Conservation (phyloP, 2,329 filamentous ascomycete genomes). For the Cladophialophora bantiana region DNA sequence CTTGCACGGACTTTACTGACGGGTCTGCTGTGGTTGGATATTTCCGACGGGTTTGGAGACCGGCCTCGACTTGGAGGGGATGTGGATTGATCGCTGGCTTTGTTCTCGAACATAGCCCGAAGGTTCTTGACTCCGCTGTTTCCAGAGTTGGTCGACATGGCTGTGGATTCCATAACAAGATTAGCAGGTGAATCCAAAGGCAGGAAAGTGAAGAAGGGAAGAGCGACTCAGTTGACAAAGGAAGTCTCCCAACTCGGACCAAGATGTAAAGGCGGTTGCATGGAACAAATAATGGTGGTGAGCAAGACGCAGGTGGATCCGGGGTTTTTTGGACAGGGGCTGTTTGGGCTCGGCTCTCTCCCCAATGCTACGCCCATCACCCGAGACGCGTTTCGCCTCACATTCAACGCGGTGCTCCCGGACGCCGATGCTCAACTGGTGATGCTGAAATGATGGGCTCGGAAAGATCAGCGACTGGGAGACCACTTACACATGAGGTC, state of each 20-base stretch:
- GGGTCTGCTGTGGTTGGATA: slow-evolving; percentile 60
- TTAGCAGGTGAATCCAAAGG: slow-evolving; percentile 25
- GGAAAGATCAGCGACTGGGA: slow-evolving; percentile 6
- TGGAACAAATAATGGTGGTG: slow-evolving; percentile 17
- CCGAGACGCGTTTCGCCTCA: slow-evolving; percentile 35
- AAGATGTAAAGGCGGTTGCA: background rate
- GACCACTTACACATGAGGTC: slow-evolving; percentile 27
- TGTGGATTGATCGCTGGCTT: slow-evolving; percentile 64
- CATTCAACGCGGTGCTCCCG: slow-evolving; percentile 7
- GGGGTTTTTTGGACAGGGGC: slow-evolving; percentile 29
- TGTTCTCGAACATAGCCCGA: slow-evolving; percentile 80
- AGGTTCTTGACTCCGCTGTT: slow-evolving; percentile 74
- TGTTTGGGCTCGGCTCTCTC: slow-evolving; percentile 18
- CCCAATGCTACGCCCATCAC: slow-evolving; percentile 13
- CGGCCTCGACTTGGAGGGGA: slow-evolving; percentile 73
- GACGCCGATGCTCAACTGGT: background rate
- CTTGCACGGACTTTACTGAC: slow-evolving; percentile 77
- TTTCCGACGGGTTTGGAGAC: slow-evolving; percentile 63
- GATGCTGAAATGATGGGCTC: slow-evolving; percentile 15
- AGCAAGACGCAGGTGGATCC: slow-evolving; percentile 31
- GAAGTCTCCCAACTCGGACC: slow-evolving; percentile 5
- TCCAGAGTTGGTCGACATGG: slow-evolving; percentile 46
- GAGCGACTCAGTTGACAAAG: slow-evolving; percentile 7
- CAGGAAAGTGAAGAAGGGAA: slow-evolving; percentile 12
- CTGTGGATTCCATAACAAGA: slow-evolving; percentile 28